Evolutionary conservation across 306 rosid species (phyloP), one percentile per base, ranked within the genome.

Genomic region (Gleditsia sinensis): DNA sequence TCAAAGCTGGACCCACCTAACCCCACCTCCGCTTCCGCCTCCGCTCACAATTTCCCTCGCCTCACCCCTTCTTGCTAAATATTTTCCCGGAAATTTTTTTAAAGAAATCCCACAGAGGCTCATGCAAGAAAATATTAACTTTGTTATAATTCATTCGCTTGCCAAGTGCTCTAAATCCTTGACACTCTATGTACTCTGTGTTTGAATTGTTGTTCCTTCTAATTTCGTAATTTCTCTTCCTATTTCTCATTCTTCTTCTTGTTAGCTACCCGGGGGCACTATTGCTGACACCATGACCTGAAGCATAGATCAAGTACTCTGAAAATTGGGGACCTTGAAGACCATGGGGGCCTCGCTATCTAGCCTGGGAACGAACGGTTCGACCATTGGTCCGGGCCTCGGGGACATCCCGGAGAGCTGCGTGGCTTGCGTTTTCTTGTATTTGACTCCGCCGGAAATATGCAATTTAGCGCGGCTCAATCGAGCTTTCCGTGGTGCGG

Each of bases 381-480:
- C 82, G 25, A 64, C 78, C 57, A 27, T 30, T 23, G 92, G 85
- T n/a, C 96, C 94, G 32, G 91, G 97, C 37, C 86, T 94, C 40
- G 98, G 97, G 5, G 98, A 94, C 83, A 94, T 94, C 33, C 97
- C 97, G 34, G 98, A 94, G 83, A 72, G 73, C 72, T 94, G 97
- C 59, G 96, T 94, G 50, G 98, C 98, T 16, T 87, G 98, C 67
- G 96, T 91, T 10, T 91, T 94, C 63, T 76, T 89, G 11, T 79
- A 91, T 61, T 87, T 94, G 21, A 81, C 94, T 64, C 97, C 98
- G 51, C 98, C 91, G 48, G 94, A 94, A 87, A 94, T 89, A 65
- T 94, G 98, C 80, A 94, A 89, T 64, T 77, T 94, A 7, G 97
- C 98, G 5, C 84, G 97, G 32, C 87, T 94, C 23, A 94, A 88